phyloP scores from a whole-genome alignment of 768 basidiomycete genomes.

The Tremella mesenterica region DNA sequence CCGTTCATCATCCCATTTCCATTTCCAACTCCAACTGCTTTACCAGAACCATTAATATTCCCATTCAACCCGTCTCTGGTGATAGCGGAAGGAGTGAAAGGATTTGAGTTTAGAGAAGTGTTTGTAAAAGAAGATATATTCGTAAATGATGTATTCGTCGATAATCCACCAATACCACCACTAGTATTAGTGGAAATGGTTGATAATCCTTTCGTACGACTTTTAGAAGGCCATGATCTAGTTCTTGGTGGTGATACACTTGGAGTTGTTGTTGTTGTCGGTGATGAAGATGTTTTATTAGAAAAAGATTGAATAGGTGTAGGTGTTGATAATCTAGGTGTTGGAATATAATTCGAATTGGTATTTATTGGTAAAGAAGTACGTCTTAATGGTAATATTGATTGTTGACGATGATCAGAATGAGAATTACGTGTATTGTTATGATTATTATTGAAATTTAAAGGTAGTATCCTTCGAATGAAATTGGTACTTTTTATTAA shows the following conservation, averaged over 20 bases:
- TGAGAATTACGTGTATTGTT: no score
- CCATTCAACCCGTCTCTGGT: neutral
- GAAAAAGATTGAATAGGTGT: neutral
- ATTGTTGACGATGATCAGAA: neutral
- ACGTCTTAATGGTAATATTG: neutral
- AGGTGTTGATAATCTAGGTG: neutral
- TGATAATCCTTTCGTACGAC: neutral
- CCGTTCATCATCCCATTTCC: constrained; percentile 12
- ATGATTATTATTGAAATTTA: no score
- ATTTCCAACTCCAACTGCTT: neutral
- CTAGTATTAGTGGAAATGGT: neutral
- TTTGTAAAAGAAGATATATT: no score
- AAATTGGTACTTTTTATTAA: no score
- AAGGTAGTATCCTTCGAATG: no score
- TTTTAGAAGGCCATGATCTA: neutral
- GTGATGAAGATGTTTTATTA: neutral
- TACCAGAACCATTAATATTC: neutral
- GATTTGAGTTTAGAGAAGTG: neutral
- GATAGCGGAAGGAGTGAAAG: neutral
- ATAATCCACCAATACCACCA: no score
- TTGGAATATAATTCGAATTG: neutral
- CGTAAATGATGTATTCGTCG: no score
- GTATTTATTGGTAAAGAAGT: neutral
- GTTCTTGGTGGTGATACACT: constrained; percentile 2
- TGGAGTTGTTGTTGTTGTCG: neutral